Evolutionary conservation across 2,329 filamentous ascomycete species (phyloP), one percentile per base, ranked within the genome.

Genomic region (Rhexocercosporidium sp.): DNA sequence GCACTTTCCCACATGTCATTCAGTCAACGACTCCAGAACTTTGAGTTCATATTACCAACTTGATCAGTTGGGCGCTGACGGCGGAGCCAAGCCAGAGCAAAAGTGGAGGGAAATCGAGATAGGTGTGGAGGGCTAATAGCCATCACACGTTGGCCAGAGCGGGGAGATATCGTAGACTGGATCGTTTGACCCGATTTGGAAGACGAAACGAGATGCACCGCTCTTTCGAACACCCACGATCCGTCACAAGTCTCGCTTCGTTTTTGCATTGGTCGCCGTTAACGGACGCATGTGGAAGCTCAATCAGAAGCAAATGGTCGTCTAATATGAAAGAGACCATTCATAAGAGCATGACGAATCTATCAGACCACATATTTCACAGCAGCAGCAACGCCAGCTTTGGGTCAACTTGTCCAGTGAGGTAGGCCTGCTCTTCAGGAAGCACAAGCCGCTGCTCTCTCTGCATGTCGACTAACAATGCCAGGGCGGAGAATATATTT

Each of bases 111-210:
- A 65, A 34, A 31, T 66, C 20, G 62, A 44, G 49, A 62, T 41
- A 73, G 72, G 74, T 76, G 76, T 76, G 76, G 73, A 77, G 74
- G 71, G 71, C 75, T 77, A 76, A 71, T 62, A 57, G 73, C 8
- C 57, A 69, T 67, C 66, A 69, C 61, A 70, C 64, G 70, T 59
- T 65, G 68, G 65, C 62, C 49, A 66, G 61, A 66, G 70, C 69
- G 68, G 73, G 69, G 72, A 72, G 68, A 63, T 68, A 73, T 71
- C 69, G 64, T 64, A 57, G 37, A 18, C 71, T 73, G 74, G 75
- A 76, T 73, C 67, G 71, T 65, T 73, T 76, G 72, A 71, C 75
- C 74, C 70, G 68, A 76, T 75, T 66, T 72, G 75, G 75, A 75
- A 73, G 59, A 66, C 37, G 56, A 72, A 71, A 72, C 64, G 68